Conservation (phyloP, 2,329 filamentous ascomycete genomes). For the Monosporascus sp. region DNA sequence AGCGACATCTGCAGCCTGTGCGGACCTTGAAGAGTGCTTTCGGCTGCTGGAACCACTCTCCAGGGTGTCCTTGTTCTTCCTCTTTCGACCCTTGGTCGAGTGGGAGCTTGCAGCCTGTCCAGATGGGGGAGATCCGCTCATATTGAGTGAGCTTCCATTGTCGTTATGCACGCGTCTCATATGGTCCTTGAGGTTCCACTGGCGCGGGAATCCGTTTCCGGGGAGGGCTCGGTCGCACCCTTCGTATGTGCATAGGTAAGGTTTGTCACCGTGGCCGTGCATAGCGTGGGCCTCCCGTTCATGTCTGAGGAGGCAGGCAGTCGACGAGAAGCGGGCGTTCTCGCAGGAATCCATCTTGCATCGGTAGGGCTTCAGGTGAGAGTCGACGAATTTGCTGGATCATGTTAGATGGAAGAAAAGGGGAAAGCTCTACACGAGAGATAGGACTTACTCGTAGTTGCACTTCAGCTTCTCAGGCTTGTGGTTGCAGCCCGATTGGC, state of each 20-base stretch:
- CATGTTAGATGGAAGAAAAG: constrained; percentile 9
- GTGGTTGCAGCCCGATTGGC: constrained; percentile 69
- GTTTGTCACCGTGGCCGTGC: constrained; percentile 90
- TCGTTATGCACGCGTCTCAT: constrained; percentile 90
- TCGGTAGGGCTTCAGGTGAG: constrained; percentile 91
- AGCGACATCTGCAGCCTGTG: constrained; percentile 25
- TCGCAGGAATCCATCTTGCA: constrained; percentile 84
- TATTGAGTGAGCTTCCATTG: constrained; percentile 34
- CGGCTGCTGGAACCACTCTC: constrained; percentile 38
- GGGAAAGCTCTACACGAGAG: not conserved
- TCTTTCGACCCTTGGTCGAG: constrained; percentile 48
- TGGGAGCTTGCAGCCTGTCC: constrained; percentile 25
- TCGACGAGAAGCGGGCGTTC: constrained; percentile 87
- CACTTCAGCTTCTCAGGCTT: constrained; percentile 95
- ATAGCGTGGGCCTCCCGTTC: constrained; percentile 94
- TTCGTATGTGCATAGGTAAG: constrained; percentile 80
- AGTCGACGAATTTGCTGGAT: constrained; percentile 89
- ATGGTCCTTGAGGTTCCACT: constrained; percentile 95
- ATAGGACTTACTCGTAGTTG: constrained; percentile 86
- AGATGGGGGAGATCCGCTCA: constrained; percentile 35
- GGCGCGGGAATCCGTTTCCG: constrained; percentile 86
- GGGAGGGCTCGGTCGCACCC: constrained; percentile 78
- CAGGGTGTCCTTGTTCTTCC: constrained; percentile 46
- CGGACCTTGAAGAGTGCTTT: constrained; percentile 42
- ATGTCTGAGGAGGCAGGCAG: constrained; percentile 87